phyloP scores from a whole-genome alignment of 208 protist genomes.

The Acanthamoeba healyi region DNA sequence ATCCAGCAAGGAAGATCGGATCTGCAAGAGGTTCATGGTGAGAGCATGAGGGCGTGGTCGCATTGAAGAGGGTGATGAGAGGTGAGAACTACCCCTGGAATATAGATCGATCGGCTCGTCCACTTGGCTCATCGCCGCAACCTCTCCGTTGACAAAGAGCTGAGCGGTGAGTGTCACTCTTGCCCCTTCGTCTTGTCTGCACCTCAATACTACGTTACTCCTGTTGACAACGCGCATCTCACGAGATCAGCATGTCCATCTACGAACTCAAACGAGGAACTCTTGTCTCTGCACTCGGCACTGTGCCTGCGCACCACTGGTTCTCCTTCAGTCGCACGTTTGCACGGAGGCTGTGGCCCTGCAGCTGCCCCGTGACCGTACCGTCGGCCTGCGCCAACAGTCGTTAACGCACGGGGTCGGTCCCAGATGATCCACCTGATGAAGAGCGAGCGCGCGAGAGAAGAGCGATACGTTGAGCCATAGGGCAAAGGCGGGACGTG shows the following conservation, averaged over 20 bases:
- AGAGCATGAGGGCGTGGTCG: not conserved
- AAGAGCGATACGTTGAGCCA: not conserved
- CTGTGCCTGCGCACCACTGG: too few species aligned
- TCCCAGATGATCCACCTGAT: too few species aligned
- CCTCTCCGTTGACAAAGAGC: not conserved
- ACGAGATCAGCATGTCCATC: too few species aligned
- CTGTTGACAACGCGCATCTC: not conserved
- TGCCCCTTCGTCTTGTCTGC: not conserved
- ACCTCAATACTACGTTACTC: not conserved
- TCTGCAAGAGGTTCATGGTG: not conserved
- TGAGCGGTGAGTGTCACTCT: not conserved
- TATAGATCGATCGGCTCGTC: not conserved
- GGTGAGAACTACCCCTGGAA: not conserved
- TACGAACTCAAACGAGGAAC: not conserved
- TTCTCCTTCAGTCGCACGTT: not conserved
- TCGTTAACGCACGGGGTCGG: not conserved
- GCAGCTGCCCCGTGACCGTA: not conserved
- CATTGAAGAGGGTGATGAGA: too few species aligned
- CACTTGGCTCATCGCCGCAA: not conserved
- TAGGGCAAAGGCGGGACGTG: not conserved
- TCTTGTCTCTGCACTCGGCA: too few species aligned
- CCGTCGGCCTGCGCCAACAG: not conserved
- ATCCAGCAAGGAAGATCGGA: not conserved
- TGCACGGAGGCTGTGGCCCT: not conserved
- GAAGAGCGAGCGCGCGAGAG: not conserved